A percentile compares a stretch with the other conserved stretches of the same genome.
phyloP scores from a whole-genome alignment of 2,329 filamentous ascomycete genomes.

The Aspergillus sp. region DNA sequence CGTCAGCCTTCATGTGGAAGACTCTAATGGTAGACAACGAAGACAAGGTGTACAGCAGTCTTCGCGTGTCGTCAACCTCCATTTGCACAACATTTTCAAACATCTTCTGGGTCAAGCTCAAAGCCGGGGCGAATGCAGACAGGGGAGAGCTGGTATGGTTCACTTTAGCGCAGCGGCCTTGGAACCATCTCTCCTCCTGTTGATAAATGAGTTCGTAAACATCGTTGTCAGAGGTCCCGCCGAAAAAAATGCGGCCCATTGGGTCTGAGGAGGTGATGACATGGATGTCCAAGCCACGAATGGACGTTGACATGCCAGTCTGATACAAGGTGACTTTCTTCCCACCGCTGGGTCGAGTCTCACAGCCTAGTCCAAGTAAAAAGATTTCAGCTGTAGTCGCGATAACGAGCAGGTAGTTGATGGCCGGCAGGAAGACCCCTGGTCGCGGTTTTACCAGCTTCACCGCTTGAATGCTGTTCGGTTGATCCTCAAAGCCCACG shows the following conservation, averaged over 20 bases:
- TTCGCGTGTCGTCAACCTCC: conserved; percentile 77
- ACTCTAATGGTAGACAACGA: conserved; percentile 80
- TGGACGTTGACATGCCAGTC: conserved; percentile 72
- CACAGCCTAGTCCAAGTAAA: conserved; percentile 68
- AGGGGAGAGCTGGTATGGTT: conserved; percentile 75
- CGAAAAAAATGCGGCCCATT: conserved; percentile 88
- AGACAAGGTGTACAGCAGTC: conserved; percentile 83
- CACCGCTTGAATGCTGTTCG: conserved; percentile 81
- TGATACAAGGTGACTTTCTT: conserved; percentile 72
- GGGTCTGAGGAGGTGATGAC: conserved; percentile 68
- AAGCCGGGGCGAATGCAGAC: conserved; percentile 43
- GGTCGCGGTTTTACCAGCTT: conserved; percentile 75
- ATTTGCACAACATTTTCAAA: conserved; percentile 65
- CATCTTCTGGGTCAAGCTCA: conserved; percentile 36
- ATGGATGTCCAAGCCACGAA: conserved; percentile 66
- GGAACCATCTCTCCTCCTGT: conserved; percentile 95
- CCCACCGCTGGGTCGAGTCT: conserved; percentile 56
- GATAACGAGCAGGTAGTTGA: conserved; percentile 81
- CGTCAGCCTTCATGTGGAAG: conserved; percentile 67
- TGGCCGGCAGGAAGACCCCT: conserved; percentile 76
- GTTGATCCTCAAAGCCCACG: conserved; percentile 83
- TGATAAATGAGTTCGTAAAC: conserved; percentile 93
- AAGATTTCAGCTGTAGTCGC: conserved; percentile 79
- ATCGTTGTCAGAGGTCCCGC: conserved; percentile 69
- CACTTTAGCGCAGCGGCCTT: conserved; percentile 73